These are phyloP conservation scores for Fomitopsis betulina DNA, from an alignment of 1,284 basidiomycete genomes.

Conservation along the genomic window DNA sequence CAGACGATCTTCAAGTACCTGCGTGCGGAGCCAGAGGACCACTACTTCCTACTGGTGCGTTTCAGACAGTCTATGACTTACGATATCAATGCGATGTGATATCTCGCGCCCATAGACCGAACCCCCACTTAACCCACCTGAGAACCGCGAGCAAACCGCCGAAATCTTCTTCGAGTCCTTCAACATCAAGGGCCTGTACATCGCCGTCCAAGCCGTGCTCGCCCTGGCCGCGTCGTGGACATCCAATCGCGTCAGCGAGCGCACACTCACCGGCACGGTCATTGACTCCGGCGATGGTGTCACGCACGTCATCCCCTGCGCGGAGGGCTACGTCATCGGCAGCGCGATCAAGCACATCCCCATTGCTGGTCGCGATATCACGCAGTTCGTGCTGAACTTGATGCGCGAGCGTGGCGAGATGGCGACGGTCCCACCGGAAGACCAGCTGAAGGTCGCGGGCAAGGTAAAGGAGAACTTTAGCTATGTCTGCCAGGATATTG, in stretches of 20 bases:
- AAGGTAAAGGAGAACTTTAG: slow-evolving; percentile 99
- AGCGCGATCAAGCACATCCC: slow-evolving; percentile 99
- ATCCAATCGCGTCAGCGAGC: slow-evolving; percentile 87
- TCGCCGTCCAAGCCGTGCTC: slow-evolving; percentile 98
- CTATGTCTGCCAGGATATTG: slow-evolving; percentile 99
- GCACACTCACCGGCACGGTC: slow-evolving; percentile 95
- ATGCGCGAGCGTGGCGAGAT: slow-evolving; percentile 96
- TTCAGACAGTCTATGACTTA: neutral
- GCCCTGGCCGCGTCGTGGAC: slow-evolving; percentile 98
- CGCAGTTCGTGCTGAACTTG: slow-evolving; percentile 95
- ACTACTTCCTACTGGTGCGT: slow-evolving; percentile 94
- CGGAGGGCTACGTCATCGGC: slow-evolving; percentile 98
- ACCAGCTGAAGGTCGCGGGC: slow-evolving; percentile 87
- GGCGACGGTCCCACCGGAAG: slow-evolving; percentile 89
- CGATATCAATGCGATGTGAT: neutral
- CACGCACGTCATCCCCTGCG: slow-evolving; percentile 94
- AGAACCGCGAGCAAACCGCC: slow-evolving; percentile 98
- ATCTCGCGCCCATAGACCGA: slow-evolving; percentile 66
- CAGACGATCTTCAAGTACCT: slow-evolving; percentile 99
- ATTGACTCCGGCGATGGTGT: slow-evolving; percentile 99
- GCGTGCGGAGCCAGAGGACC: slow-evolving; percentile 97
- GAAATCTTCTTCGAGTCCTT: slow-evolving; percentile 99
- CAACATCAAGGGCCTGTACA: slow-evolving; percentile 97
- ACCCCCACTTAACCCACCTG: slow-evolving; percentile 96
- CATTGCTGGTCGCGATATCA: slow-evolving; percentile 96